These are phyloP conservation scores for Lachancea thermotolerans DNA, from an alignment of 805 yeast genomes.

Conservation along the genomic window DNA sequence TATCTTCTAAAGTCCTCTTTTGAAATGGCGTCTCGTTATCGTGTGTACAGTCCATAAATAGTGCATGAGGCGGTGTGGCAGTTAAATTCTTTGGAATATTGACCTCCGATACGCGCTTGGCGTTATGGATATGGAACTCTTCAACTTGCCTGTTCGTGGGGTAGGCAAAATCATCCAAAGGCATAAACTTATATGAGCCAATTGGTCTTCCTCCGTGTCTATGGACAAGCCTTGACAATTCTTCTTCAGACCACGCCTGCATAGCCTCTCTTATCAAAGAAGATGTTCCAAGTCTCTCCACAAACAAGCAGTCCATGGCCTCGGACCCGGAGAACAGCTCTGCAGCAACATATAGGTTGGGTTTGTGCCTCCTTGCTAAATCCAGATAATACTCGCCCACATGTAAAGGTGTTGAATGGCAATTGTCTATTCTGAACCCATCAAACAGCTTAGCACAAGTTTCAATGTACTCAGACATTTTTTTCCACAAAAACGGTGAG, in stretches of 20 bases:
- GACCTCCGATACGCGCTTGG: slow-evolving; percentile 46
- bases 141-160: slow-evolving; percentile 40
- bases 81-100: slow-evolving; percentile 61
- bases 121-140: slow-evolving; percentile 13
- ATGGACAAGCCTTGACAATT: slow-evolving; percentile 78
- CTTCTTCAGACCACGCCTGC: slow-evolving; percentile 90
- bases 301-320: slow-evolving; percentile 80
- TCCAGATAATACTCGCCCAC: slow-evolving; percentile 88
- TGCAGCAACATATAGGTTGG: slow-evolving; percentile 86
- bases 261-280: slow-evolving; percentile 92
- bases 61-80: slow-evolving; percentile 79
- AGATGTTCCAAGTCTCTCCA: slow-evolving; percentile 83
- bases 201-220: slow-evolving; percentile 93
- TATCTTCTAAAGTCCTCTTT: slow-evolving; percentile 88
- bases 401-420: slow-evolving; percentile 93
- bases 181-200: slow-evolving; percentile 80
- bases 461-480: slow-evolving; percentile 74
- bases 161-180: slow-evolving; percentile 66
- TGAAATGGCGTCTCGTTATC: slow-evolving; percentile 88
- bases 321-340: slow-evolving; percentile 92
- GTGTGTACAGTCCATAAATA: slow-evolving; percentile 97
- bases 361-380: slow-evolving; percentile 77
- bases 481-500: slow-evolving; percentile 83
- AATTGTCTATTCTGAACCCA: slow-evolving; percentile 90
- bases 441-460: slow-evolving; percentile 66